Conservation (phyloP, 1,284 basidiomycete species). For the Ustilago lituana region DNA sequence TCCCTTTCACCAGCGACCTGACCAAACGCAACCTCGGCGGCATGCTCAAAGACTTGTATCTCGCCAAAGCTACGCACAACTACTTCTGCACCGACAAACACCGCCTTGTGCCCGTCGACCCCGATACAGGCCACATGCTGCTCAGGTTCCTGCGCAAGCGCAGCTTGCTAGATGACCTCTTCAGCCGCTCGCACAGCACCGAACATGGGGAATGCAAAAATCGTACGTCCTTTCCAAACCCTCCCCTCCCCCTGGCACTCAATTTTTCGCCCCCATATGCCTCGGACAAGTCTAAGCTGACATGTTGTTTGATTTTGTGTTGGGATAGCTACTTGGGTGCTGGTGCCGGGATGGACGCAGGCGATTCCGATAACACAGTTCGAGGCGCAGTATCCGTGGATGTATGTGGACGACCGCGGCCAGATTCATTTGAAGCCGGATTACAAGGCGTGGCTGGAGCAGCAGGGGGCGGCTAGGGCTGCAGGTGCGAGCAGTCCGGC, state of each 20-base stretch:
- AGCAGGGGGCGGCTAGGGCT: conserved; percentile 4
- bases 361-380: conserved; percentile 46
- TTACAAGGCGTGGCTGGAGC: conserved; percentile 25
- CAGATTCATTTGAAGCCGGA: conserved; percentile 25
- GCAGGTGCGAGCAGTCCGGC: background rate
- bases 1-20: too few relatives aligned
- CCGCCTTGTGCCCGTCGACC: conserved; percentile 43
- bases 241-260: too few relatives aligned
- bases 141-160: conserved; percentile 24
- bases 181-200: conserved; percentile 11
- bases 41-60: conserved; percentile 35
- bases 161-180: conserved; percentile 9
- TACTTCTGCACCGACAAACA: conserved; percentile 34
- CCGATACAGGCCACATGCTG: conserved; percentile 38
- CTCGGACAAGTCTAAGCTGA: too few relatives aligned
- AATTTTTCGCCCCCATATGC: too few relatives aligned
- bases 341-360: conserved; percentile 28
- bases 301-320: too few relatives aligned
- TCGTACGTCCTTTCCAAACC: conserved; percentile 27
- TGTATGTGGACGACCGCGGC: conserved; percentile 24
- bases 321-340: conserved; percentile 32
- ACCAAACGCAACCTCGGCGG: conserved; percentile 35
- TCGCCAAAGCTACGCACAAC: conserved; percentile 26
- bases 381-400: conserved; percentile 39
- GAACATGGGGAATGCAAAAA: conserved; percentile 27